Evolutionary conservation across 2,329 filamentous ascomycete species (phyloP).

Genomic region (Pleurostoma richardsiae): DNA sequence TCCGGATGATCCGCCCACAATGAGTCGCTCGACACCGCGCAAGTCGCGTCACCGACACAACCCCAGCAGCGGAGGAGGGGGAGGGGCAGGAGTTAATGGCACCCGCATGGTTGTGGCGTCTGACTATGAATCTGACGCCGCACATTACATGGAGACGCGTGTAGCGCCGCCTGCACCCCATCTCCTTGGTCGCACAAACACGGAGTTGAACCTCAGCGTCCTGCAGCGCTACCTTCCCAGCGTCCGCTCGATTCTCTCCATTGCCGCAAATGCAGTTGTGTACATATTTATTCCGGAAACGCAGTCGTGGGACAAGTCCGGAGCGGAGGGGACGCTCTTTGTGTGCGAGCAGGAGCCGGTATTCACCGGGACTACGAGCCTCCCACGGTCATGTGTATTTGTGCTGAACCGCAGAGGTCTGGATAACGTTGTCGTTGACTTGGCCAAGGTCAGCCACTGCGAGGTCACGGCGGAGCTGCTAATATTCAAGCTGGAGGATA

Average conservation of each 20-base stretch:
- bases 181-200: constrained; percentile 65
- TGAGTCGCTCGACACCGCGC: constrained; percentile 38
- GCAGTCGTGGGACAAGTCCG: constrained; percentile 76
- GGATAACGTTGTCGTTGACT: constrained; percentile 64
- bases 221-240: constrained; percentile 75
- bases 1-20: constrained; percentile 13
- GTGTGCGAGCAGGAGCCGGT: constrained; percentile 62
- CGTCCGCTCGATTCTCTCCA: constrained; percentile 68
- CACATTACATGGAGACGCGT: constrained; percentile 38
- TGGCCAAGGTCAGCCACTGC: constrained; percentile 56
- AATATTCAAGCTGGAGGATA: constrained; percentile 36
- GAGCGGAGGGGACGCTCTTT: constrained; percentile 84
- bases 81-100: constrained; percentile 28
- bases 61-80: constrained; percentile 14
- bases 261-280: constrained; percentile 80
- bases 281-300: constrained; percentile 69
- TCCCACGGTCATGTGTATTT: constrained; percentile 55
- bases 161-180: constrained; percentile 37
- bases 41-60: constrained; percentile 19
- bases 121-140: constrained; percentile 65
- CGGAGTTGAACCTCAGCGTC: constrained; percentile 82
- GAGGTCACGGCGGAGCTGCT: constrained; percentile 56
- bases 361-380: constrained; percentile 21
- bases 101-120: constrained; percentile 33
- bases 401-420: constrained; percentile 68